These are phyloP conservation scores for Torulaspora indica DNA, from an alignment of 805 yeast species.

Conservation along the genomic window DNA sequence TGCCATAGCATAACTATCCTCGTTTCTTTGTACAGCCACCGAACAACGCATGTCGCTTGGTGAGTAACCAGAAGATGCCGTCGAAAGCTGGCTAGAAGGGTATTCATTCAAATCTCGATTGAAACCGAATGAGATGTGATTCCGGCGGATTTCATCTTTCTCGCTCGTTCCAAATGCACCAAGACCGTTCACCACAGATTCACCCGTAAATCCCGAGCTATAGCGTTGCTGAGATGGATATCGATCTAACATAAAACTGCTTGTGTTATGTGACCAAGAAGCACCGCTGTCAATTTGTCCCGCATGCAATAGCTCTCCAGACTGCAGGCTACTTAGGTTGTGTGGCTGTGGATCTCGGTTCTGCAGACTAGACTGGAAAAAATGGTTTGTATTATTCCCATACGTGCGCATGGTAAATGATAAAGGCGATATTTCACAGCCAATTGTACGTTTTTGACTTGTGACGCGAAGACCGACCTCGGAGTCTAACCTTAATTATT, in stretches of 20 bases:
- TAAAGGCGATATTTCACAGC: not conserved
- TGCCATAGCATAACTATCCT: slow-evolving; percentile 16
- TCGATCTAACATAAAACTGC: not conserved
- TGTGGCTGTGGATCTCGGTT: slow-evolving; percentile 2
- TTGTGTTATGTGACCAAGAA: not conserved
- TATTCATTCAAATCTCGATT: slow-evolving; percentile 10
- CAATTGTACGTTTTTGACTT: not conserved
- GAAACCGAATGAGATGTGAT: slow-evolving; percentile 10
- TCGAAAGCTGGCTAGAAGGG: slow-evolving; percentile 16
- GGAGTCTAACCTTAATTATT: not conserved
- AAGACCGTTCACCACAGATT: not conserved
- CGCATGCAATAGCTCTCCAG: slow-evolving; percentile 1
- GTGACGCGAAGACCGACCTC: not conserved
- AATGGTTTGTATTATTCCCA: slow-evolving; percentile 11
- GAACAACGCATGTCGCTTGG: slow-evolving; percentile 4
- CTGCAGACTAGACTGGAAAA: slow-evolving; percentile 12
- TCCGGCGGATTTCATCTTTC: not conserved
- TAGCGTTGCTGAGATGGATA: slow-evolving; percentile 1
- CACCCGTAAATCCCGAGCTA: not conserved
- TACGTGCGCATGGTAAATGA: slow-evolving; percentile 11
- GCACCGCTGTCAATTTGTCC: not conserved
- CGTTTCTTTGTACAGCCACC: slow-evolving; percentile 1
- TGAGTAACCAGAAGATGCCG: slow-evolving; percentile 16
- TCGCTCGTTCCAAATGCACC: slow-evolving; percentile 2
- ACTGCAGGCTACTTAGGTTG: not conserved